Percentiles rank a stretch among this genome's conserved stretches.
Conservation (phyloP, 805 yeast species). For the Starmerella cellae region DNA sequence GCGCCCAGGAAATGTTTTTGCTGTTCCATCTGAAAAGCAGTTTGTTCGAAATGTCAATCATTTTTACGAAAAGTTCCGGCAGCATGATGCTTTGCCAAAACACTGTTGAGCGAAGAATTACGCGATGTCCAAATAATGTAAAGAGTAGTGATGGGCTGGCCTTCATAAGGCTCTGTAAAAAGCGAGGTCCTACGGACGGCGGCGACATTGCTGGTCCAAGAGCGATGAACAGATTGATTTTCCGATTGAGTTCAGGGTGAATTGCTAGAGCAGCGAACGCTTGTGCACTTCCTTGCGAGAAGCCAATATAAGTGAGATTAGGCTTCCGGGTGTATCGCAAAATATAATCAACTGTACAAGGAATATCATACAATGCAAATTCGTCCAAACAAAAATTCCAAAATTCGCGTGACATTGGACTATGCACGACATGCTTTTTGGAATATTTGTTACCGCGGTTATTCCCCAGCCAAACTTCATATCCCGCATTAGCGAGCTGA, state of each 20-base stretch:
- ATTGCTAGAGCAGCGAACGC: constrained; percentile 68
- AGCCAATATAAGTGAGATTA: constrained; percentile 62
- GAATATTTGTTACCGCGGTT: constrained; percentile 89
- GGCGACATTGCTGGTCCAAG: constrained; percentile 94
- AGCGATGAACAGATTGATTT: constrained; percentile 52
- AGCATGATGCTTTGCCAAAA: constrained; percentile 70
- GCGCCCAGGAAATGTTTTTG: constrained; percentile 52
- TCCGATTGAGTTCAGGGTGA: constrained; percentile 46
- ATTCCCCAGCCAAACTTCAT: constrained; percentile 91
- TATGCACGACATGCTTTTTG: constrained; percentile 49
- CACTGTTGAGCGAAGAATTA: constrained; percentile 59
- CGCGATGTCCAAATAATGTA: constrained; percentile 57
- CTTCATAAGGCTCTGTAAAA: constrained; percentile 61
- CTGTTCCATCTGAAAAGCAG: constrained; percentile 72
- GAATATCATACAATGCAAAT: constrained; percentile 82
- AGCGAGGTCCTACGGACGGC: constrained; percentile 60
- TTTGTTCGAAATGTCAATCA: constrained; percentile 59
- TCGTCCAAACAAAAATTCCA: constrained; percentile 92
- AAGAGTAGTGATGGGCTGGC: constrained; percentile 64
- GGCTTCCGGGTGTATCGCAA: constrained; percentile 36
- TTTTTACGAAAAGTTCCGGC: constrained; percentile 57
- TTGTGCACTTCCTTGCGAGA: constrained; percentile 90
- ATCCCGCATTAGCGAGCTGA: constrained; percentile 65
- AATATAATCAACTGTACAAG: constrained; percentile 65
- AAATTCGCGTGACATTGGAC: constrained; percentile 39